Conservation (phyloP, 352 stramenopile species). For the Phytophthora lateralis region DNA sequence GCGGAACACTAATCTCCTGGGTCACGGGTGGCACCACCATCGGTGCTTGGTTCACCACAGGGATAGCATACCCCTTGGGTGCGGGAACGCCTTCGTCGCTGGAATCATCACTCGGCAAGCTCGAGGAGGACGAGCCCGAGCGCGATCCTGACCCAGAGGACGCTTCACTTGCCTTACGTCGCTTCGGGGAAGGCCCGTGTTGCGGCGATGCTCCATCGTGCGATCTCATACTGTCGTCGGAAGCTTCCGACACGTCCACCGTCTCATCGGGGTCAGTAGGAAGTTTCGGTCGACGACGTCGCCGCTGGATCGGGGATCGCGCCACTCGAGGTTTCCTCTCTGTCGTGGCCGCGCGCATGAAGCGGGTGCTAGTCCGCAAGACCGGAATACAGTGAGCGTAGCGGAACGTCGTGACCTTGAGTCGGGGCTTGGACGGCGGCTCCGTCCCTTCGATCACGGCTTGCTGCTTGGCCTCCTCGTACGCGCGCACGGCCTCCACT, state of each 20-base stretch:
- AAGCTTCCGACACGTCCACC: conserved; percentile 19
- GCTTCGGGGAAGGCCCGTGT: conserved; percentile 11
- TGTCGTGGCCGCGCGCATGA: conserved; percentile 36
- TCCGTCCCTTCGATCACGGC: conserved; percentile 12
- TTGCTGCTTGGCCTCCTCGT: conserved; percentile 31
- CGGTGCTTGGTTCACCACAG: background rate
- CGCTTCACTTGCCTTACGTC: conserved; percentile 16
- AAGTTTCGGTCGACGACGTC: conserved; percentile 16
- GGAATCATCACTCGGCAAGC: conserved; percentile 18
- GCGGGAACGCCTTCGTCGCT: conserved; percentile 20
- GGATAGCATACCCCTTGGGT: conserved; percentile 10
- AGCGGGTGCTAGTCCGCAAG: conserved; percentile 33
- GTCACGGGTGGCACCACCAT: background rate
- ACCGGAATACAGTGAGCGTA: conserved; percentile 34
- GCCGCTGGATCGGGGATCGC: conserved; percentile 9
- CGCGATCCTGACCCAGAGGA: conserved; percentile 14
- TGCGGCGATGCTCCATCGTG: conserved; percentile 4
- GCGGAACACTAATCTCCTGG: background rate
- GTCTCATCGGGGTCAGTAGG: conserved; percentile 7
- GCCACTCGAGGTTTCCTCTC: conserved; percentile 25
- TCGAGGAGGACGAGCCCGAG: conserved; percentile 25
- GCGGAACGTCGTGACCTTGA: conserved; percentile 29
- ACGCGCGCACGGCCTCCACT: conserved; percentile 17
- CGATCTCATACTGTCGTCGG: conserved; percentile 16
- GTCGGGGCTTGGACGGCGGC: conserved; percentile 23